Percentiles rank a stretch among this genome's conserved stretches.
Conservation (phyloP, 1,284 basidiomycete genomes). For the Stygiomarasmius scandens region DNA sequence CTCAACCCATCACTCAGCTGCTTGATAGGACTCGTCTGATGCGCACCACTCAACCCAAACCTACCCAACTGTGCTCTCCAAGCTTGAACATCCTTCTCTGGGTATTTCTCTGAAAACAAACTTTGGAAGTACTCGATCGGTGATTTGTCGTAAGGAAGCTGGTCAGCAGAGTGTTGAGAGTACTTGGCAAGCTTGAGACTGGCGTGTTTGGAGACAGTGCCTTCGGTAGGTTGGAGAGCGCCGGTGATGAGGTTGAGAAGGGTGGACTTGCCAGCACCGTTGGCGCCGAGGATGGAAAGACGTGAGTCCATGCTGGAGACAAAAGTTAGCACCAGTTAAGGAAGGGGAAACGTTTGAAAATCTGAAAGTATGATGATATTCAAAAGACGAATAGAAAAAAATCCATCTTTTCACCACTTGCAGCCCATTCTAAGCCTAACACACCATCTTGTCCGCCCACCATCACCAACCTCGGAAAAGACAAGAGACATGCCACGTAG, state of each 20-base stretch:
- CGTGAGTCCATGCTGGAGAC: slow-evolving; percentile 88
- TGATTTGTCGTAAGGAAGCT: slow-evolving; percentile 91
- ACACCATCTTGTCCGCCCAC: too few species aligned
- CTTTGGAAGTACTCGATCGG: slow-evolving; percentile 92
- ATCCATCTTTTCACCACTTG: too few species aligned
- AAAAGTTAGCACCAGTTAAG: too few species aligned
- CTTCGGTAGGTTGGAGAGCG: slow-evolving; percentile 78
- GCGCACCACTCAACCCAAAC: slow-evolving; percentile 92
- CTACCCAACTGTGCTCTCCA: slow-evolving; percentile 95
- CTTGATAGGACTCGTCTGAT: slow-evolving; percentile 92
- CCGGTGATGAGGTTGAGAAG: slow-evolving; percentile 95
- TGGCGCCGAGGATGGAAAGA: slow-evolving; percentile 96
- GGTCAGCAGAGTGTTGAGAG: slow-evolving; percentile 98
- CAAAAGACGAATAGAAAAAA: too few species aligned
- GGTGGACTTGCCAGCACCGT: slow-evolving; percentile 98
- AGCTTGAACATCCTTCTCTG: slow-evolving; percentile 92
- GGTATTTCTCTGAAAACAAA: slow-evolving; percentile 83
- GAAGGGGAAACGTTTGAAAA: neutral
- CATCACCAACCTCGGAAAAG: too few species aligned
- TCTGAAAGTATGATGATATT: too few species aligned
- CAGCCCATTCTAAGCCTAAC: too few species aligned
- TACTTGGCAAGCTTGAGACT: slow-evolving; percentile 95
- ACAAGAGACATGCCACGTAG: too few species aligned
- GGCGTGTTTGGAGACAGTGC: slow-evolving; percentile 87
- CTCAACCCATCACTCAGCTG: slow-evolving; percentile 95